These are phyloP conservation scores for Cyclotella baltica DNA, from an alignment of 108 stramenopile genomes.

Conservation along the genomic window DNA sequence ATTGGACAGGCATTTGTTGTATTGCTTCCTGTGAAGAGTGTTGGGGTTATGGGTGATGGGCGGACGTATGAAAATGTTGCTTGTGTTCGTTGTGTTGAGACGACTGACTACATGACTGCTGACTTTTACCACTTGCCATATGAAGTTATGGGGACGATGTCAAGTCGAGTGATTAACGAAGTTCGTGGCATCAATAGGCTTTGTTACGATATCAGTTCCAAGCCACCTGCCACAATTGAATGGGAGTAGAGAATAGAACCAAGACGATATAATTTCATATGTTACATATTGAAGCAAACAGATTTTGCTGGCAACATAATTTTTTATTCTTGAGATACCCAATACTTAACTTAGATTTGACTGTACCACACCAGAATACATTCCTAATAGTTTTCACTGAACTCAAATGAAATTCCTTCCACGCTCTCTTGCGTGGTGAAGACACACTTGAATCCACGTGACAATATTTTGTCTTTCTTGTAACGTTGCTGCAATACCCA, in stretches of 20 bases:
- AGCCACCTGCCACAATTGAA: conserved; percentile 99
- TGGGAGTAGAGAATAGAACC: conserved; percentile 95
- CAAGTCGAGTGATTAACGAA: conserved; percentile 97
- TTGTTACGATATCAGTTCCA: conserved; percentile 98
- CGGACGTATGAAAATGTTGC: conserved; percentile 95
- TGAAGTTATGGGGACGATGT: conserved; percentile 93
- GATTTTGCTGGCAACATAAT: too few relatives aligned
- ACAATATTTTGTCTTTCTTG: background rate
- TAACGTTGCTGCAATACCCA: background rate
- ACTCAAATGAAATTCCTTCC: too few relatives aligned
- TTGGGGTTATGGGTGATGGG: conserved; percentile 99
- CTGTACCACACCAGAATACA: too few relatives aligned
- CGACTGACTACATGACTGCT: conserved; percentile 99
- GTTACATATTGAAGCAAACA: background rate
- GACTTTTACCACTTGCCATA: conserved; percentile 98
- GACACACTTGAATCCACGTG: background rate
- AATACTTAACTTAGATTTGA: too few relatives aligned
- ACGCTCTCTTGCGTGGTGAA: background rate
- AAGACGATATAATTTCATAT: too few relatives aligned
- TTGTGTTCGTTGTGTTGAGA: conserved; percentile 93
- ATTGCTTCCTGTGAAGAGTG: conserved; percentile 94
- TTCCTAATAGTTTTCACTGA: too few relatives aligned
- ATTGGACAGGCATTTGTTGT: conserved; percentile 99
- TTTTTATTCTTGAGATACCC: too few relatives aligned
- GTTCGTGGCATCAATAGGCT: conserved; percentile 97